Base-by-base conservation (phyloP, 139 green algal genomes). In the Volvox reticuliferus region DNA sequence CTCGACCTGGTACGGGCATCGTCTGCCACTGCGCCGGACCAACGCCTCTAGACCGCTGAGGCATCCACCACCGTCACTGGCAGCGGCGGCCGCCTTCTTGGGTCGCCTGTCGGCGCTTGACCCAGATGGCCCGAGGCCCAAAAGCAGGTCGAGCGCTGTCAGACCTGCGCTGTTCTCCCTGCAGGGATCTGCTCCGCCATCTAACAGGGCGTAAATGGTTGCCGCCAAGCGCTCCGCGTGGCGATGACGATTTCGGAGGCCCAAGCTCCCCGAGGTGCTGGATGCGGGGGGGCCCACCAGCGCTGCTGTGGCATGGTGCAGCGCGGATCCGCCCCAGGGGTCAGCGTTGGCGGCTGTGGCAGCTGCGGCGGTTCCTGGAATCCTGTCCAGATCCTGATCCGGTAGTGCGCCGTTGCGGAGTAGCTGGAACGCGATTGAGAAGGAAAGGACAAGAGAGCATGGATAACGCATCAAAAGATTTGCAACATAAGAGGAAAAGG, bases 101-200 rank as follows among this genome's bases (percentile, higher is more conserved):
- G 17, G n/a, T 5, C 50, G n/a, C 6, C 50, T 13, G 21, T 35
- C 50, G 5, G 2, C 55, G 14, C 3, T 0, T 24, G 22, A 9
- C 33, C 81, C n/a, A 55, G 50, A 13, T 21, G 26, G 26, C 6
- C 61, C 81, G 12, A 75, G 30, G 28, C 13, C 75, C 83, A 61
- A 37, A 30, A 90, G 50, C 17, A 90, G 5, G 30, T 90, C 86
- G 44, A 76, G 21, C 19, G 86, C 50, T 13, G 71, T 84, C 26
- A 84, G 21, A 14, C 86, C 86, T 14, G 86, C 44, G 17, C 28
- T 44, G 86, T 84, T 83, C 50, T 83, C 71, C 1, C n/a, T 37
- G 71, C 50, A 83, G 2, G 71, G 71, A 32, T 90, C 86, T 13
- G 86, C 86, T 1, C 86, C 86, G 1, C 50, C 73, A 2, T 28